Percentiles rank a stretch among this genome's conserved stretches.
These are phyloP conservation scores for Didymella pinodella DNA, from an alignment of 2,329 filamentous ascomycete genomes.

Conservation along the genomic window DNA sequence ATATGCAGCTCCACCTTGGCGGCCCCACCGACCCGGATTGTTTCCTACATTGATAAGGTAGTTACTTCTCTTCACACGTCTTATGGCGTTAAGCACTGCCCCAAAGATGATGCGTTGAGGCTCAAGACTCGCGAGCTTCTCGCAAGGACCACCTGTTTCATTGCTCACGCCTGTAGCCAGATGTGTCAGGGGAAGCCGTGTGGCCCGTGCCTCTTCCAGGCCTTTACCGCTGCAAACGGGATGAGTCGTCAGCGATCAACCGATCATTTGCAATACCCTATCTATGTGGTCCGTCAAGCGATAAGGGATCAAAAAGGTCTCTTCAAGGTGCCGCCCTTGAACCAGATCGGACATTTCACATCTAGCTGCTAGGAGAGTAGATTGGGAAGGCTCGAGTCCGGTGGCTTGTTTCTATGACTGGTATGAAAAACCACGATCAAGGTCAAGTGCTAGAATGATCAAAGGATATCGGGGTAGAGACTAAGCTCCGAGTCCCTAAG, in stretches of 20 bases:
- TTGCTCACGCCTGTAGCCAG: background rate
- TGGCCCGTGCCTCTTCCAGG: background rate
- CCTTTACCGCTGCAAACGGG: background rate
- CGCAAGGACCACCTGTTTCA: background rate
- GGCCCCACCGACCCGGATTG: background rate
- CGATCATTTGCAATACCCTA: background rate
- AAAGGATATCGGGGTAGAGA: slow-evolving; percentile 9
- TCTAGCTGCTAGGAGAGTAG: background rate
- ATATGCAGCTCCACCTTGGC: slow-evolving; percentile 8
- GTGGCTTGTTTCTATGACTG: background rate
- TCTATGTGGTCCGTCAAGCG: background rate
- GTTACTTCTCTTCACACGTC: background rate
- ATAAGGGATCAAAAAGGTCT: background rate
- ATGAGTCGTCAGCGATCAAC: background rate
- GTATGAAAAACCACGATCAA: background rate
- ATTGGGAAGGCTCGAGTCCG: background rate
- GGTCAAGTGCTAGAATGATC: slow-evolving; percentile 3
- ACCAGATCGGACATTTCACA: background rate
- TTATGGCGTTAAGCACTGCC: background rate
- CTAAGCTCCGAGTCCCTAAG: slow-evolving; percentile 11
- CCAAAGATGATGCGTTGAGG: background rate
- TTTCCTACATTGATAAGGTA: background rate
- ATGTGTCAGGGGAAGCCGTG: background rate
- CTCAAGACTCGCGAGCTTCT: background rate
- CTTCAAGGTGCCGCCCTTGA: background rate